phyloP scores from a whole-genome alignment of 257 asterid species.

The Lavandula angustifolia region DNA sequence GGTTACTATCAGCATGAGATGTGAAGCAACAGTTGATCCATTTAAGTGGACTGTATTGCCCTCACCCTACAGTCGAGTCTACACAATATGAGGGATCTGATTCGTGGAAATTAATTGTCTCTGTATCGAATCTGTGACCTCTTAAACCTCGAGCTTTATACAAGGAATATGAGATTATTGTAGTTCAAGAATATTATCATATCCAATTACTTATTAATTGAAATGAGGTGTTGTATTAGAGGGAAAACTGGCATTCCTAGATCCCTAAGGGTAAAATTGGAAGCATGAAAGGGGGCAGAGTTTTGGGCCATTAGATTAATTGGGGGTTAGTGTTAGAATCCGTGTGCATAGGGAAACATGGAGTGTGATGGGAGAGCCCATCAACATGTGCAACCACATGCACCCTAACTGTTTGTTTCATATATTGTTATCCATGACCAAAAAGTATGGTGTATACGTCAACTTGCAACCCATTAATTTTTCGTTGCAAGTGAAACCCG shows the following conservation, averaged over 20 bases:
- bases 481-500: too few relatives aligned
- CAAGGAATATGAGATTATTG: too few relatives aligned
- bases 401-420: constrained; percentile 12
- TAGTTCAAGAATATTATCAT: too few relatives aligned
- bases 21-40: not conserved
- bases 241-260: too few relatives aligned
- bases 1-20: not conserved
- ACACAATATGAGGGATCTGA: not conserved
- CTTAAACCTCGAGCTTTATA: too few relatives aligned
- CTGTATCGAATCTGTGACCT: too few relatives aligned
- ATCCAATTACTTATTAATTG: too few relatives aligned
- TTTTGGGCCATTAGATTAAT: constrained; percentile 17
- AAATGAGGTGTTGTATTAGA: too few relatives aligned
- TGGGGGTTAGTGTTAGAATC: constrained; percentile 25
- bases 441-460: too few relatives aligned
- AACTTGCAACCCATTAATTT: too few relatives aligned
- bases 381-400: constrained; percentile 58
- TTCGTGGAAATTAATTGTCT: not conserved
- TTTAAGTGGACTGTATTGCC: constrained; percentile 7
- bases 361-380: constrained; percentile 45
- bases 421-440: not conserved
- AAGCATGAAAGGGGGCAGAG: constrained; percentile 25
- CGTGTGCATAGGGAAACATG: constrained; percentile 45
- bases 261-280: constrained; percentile 22
- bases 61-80: not conserved